Base-by-base conservation (phyloP, 495 filamentous ascomycete genomes). In the Podospora didyma region DNA sequence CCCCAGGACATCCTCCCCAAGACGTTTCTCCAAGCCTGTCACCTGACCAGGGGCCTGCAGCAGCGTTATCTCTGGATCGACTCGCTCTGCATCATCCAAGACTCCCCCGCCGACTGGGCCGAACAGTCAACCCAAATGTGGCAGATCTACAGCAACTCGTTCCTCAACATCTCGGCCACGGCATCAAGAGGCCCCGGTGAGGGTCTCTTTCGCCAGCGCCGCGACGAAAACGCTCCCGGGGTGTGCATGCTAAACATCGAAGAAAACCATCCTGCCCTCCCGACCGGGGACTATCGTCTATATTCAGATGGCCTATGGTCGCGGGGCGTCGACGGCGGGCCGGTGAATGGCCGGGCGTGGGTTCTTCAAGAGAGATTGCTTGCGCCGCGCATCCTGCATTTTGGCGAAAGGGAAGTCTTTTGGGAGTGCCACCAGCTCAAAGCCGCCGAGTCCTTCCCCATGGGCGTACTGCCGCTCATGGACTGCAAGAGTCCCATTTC, bases 361-460 rank as follows among this genome's bases (percentile, higher is more conserved):
- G 65, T 60, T 10, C 39, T 66, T 12, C 69, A 72, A 49, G 69
- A 72, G 53, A 64, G 62, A 11, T n/a, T 71, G 10, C 56, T 72
- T 4, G 20, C 69, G 1, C 57, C 62, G 1, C 56, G 69, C 0
- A 53, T 55, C 2, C 35, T 72, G 16, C 37, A 60, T 16, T 72
- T 64, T 47, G 49, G 50, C 34, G 3, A 14, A 4, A 22, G 37
- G 7, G 53, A 71, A 26, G 22, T 72, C n/a, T 57, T 58, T 26
- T 72, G 69, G 69, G 60, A 72, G 55, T 72, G 69, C 51, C 7
- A 42, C 37, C 11, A 41, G 4, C 37, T 41, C 12, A 41, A 41
- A 41, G 37, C 37, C 12, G 6, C 37, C 4, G 37, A 41, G 12
- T 5, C 37, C 4, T 41, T 41, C n/a, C 37, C 37, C 12, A 3